Conservation (phyloP, 2,329 filamentous ascomycete species). For the Calonectria leucothoes region DNA sequence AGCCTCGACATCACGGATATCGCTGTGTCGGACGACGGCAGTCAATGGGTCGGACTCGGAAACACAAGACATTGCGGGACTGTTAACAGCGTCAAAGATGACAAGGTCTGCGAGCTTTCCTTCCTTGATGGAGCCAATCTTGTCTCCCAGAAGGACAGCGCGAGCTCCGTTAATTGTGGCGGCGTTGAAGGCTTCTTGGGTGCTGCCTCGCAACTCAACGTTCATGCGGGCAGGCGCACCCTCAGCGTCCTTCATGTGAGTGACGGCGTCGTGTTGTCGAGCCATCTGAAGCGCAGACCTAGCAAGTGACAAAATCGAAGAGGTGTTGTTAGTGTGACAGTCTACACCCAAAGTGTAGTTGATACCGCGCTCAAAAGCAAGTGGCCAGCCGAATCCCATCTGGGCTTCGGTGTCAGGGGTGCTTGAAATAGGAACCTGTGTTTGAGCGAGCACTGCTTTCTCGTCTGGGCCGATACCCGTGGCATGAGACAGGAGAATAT, state of each 20-base stretch:
- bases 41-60: slow-evolving; percentile 16
- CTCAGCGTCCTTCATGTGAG: background rate
- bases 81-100: slow-evolving; percentile 13
- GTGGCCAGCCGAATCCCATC: slow-evolving; percentile 21
- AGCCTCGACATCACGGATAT: slow-evolving; percentile 14
- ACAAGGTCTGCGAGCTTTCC: slow-evolving; percentile 19
- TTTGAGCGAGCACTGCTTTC: background rate
- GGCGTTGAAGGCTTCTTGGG: slow-evolving; percentile 17
- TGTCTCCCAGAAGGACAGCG: slow-evolving; percentile 16
- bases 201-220: slow-evolving; percentile 13
- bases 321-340: slow-evolving; percentile 17
- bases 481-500: slow-evolving; percentile 16
- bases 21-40: slow-evolving; percentile 17
- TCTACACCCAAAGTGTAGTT: slow-evolving; percentile 18
- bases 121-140: slow-evolving; percentile 18
- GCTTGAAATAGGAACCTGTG: slow-evolving; percentile 6
- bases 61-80: slow-evolving; percentile 11
- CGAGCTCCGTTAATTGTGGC: slow-evolving; percentile 19
- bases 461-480: slow-evolving; percentile 3
- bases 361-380: slow-evolving; percentile 7
- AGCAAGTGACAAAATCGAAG: slow-evolving; percentile 9
- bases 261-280: slow-evolving; percentile 7
- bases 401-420: slow-evolving; percentile 14
- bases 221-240: slow-evolving; percentile 10
- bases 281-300: slow-evolving; percentile 18